Evolutionary conservation across 2,329 filamentous ascomycete genomes (phyloP).

Genomic region (Xylaria sp.): DNA sequence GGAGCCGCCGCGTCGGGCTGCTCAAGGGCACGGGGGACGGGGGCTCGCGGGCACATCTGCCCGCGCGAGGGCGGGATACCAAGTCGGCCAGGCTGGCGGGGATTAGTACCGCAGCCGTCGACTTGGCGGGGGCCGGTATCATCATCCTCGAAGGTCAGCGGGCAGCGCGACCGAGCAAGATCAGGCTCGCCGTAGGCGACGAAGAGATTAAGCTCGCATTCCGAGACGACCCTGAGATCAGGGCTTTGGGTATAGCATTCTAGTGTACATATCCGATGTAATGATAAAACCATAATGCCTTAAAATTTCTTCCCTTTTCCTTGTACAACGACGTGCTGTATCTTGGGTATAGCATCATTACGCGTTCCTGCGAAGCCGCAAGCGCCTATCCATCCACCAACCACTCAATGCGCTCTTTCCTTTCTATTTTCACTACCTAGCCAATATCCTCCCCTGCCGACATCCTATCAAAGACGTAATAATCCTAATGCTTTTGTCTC

Average conservation of each 20-base stretch:
- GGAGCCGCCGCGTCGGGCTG: slow-evolving; percentile 62
- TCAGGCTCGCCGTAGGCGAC: slow-evolving; percentile 82
- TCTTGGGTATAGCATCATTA: not conserved
- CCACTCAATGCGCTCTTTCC: slow-evolving; percentile 1
- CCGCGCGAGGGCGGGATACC: slow-evolving; percentile 26
- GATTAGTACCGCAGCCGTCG: slow-evolving; percentile 73
- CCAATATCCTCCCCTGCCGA: not conserved
- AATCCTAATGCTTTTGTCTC: slow-evolving; percentile 69
- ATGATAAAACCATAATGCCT: not conserved
- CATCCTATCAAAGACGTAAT: not conserved
- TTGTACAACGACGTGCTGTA: not conserved
- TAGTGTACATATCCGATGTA: slow-evolving; percentile 27
- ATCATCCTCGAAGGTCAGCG: slow-evolving; percentile 80
- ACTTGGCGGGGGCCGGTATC: slow-evolving; percentile 84
- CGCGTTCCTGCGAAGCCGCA: not conserved
- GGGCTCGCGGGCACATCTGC: slow-evolving; percentile 33
- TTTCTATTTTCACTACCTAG: not conserved
- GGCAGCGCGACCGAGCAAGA: slow-evolving; percentile 84
- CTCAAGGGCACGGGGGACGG: slow-evolving; percentile 42
- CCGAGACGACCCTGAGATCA: slow-evolving; percentile 84
- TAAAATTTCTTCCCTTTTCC: not conserved
- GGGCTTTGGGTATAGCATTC: slow-evolving; percentile 68
- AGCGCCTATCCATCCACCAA: not conserved
- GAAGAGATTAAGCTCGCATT: slow-evolving; percentile 90
- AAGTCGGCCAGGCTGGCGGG: slow-evolving; percentile 32